Evolutionary conservation across 2,329 filamentous ascomycete genomes (phyloP).

Genomic region (Exophiala lecanii-corni): DNA sequence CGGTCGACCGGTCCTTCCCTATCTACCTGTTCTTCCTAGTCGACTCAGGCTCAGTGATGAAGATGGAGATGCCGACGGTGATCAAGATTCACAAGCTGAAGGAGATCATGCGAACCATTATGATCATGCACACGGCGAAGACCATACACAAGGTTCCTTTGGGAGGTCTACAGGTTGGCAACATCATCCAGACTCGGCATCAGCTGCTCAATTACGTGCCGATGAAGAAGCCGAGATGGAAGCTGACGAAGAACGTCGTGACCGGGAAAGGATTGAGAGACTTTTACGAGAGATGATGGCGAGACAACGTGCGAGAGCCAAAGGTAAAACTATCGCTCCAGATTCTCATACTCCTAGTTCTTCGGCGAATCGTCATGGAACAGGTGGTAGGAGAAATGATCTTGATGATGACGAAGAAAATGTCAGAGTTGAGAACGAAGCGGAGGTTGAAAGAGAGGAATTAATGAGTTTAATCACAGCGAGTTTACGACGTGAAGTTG

Average conservation of each 20-base stretch:
- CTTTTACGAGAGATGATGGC: constrained; percentile 23
- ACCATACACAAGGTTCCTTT: not conserved
- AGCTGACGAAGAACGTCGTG: constrained; percentile 16
- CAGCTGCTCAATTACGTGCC: constrained; percentile 21
- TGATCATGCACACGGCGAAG: constrained; percentile 5
- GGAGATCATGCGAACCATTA: constrained; percentile 46
- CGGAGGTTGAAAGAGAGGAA: constrained; percentile 45
- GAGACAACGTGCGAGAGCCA: constrained; percentile 19
- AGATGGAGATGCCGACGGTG: constrained; percentile 30
- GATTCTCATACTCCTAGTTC: constrained; percentile 2
- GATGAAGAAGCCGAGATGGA: constrained; percentile 11
- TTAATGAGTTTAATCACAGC: constrained; percentile 64
- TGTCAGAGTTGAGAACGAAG: constrained; percentile 43
- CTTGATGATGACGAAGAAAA: constrained; percentile 2
- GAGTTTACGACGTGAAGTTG: constrained; percentile 68
- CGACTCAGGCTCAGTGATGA: constrained; percentile 35
- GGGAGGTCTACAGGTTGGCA: not conserved
- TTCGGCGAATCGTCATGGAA: not conserved
- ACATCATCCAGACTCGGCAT: constrained; percentile 1
- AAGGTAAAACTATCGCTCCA: constrained; percentile 5
- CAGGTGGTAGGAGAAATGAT: not conserved
- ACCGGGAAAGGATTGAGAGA: constrained; percentile 21
- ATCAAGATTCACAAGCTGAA: constrained; percentile 25
- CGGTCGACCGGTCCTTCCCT: constrained; percentile 22
- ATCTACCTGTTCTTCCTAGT: constrained; percentile 38